phyloP scores from a whole-genome alignment of 192 early-diverging fungal species.

The Mortierella antarctica region DNA sequence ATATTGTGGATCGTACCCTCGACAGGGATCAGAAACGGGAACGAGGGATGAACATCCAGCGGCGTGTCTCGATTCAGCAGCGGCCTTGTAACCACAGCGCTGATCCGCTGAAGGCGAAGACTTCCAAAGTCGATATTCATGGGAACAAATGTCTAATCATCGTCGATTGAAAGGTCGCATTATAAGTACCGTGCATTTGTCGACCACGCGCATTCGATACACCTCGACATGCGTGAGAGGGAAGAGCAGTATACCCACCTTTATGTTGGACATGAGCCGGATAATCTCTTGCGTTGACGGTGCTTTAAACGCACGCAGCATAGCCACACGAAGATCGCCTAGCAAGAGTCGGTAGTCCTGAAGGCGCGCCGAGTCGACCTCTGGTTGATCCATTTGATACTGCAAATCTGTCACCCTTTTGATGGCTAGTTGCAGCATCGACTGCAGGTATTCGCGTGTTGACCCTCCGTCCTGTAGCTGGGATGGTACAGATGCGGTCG shows the following conservation, averaged over 20 bases:
- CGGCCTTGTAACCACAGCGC: constrained; percentile 22
- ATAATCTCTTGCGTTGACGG: constrained; percentile 46
- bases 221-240: background rate
- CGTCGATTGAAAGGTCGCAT: background rate
- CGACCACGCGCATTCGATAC: too few species aligned
- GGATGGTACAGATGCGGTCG: background rate
- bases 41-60: constrained; percentile 34
- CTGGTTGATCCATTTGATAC: constrained; percentile 38
- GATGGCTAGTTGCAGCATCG: constrained; percentile 54
- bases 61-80: constrained; percentile 28
- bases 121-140: constrained; percentile 30
- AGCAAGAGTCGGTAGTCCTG: constrained; percentile 21
- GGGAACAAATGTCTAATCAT: constrained; percentile 26
- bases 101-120: constrained; percentile 23
- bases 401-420: constrained; percentile 51
- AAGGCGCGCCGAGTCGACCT: constrained; percentile 21
- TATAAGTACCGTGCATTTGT: background rate
- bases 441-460: constrained; percentile 46
- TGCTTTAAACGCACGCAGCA: constrained; percentile 42
- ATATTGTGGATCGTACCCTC: constrained; percentile 38
- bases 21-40: constrained; percentile 46
- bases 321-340: constrained; percentile 43
- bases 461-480: constrained; percentile 14
- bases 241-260: constrained; percentile 2
- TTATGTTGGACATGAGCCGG: constrained; percentile 30